phyloP scores from a whole-genome alignment of 2,329 filamentous ascomycete genomes.

The Botryotinia globosa region DNA sequence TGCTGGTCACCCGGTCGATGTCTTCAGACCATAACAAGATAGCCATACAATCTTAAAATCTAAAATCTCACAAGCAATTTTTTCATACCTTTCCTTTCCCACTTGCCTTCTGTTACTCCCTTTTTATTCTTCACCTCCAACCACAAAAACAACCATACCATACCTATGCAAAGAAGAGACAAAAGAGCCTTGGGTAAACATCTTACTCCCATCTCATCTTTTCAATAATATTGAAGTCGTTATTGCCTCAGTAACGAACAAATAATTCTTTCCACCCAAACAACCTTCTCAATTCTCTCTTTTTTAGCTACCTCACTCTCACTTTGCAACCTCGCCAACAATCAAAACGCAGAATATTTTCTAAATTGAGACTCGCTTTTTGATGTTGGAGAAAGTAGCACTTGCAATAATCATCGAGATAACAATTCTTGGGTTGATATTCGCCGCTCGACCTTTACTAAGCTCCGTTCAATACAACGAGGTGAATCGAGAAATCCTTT shows the following conservation, averaged over 20 bases:
- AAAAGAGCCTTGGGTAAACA: neutral
- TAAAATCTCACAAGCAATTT: neutral
- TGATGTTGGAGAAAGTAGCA: neutral
- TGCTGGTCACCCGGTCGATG: neutral
- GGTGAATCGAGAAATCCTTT: neutral
- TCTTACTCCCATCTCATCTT: neutral
- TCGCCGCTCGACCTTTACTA: neutral
- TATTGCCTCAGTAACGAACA: neutral
- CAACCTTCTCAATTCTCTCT: neutral
- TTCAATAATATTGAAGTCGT: neutral
- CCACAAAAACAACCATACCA: neutral
- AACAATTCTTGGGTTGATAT: neutral
- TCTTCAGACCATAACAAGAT: neutral
- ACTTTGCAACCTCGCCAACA: neutral
- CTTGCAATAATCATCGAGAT: constrained; percentile 5
- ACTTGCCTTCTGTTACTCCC: neutral
- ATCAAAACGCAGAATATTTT: neutral
- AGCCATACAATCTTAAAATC: neutral
- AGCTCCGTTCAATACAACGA: neutral
- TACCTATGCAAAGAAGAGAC: neutral
- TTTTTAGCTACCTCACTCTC: neutral
- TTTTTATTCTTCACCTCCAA: neutral
- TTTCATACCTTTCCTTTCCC: neutral
- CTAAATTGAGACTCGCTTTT: neutral
- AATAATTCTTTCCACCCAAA: neutral